A percentile compares a stretch with the other conserved stretches of the same genome.
phyloP scores from a whole-genome alignment of 495 filamentous ascomycete species.

The Aspergillus baeticus region DNA sequence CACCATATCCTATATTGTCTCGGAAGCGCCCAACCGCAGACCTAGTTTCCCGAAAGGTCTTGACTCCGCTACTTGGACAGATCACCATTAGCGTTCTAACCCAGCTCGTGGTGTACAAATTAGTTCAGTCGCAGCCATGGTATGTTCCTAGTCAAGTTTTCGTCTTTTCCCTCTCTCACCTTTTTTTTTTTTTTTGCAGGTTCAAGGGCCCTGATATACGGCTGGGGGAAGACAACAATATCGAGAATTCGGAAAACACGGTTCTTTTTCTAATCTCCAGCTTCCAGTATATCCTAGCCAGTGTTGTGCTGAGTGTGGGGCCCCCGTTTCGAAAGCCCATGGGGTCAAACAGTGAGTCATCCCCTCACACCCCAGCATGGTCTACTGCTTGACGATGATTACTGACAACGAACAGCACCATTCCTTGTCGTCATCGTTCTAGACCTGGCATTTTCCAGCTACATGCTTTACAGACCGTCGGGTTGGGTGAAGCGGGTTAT shows the following conservation, averaged over 20 bases:
- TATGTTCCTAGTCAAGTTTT: conserved; percentile 27
- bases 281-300: conserved; percentile 91
- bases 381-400: too few relatives aligned
- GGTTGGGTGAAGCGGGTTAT: conserved; percentile 69
- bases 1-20: conserved; percentile 73
- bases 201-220: conserved; percentile 77
- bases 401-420: conserved; percentile 54
- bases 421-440: conserved; percentile 76
- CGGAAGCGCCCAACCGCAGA: conserved; percentile 88
- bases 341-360: conserved; percentile 67
- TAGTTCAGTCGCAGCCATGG: conserved; percentile 77
- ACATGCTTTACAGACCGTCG: conserved; percentile 76
- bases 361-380: not conserved
- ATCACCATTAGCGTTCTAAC: conserved; percentile 77
- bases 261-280: conserved; percentile 85
- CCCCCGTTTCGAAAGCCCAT: conserved; percentile 84
- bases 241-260: conserved; percentile 89
- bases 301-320: conserved; percentile 84
- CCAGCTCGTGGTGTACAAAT: conserved; percentile 70
- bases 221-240: conserved; percentile 76
- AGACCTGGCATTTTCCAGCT: conserved; percentile 61
- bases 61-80: conserved; percentile 87
- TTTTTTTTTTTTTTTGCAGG: conserved; percentile 37
- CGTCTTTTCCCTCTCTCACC: conserved; percentile 11
- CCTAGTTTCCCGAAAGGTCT: conserved; percentile 89